A percentile compares a stretch with the other conserved stretches of the same genome.
Conservation (phyloP, 331 rosid species). For the Telfairia occidentalis region DNA sequence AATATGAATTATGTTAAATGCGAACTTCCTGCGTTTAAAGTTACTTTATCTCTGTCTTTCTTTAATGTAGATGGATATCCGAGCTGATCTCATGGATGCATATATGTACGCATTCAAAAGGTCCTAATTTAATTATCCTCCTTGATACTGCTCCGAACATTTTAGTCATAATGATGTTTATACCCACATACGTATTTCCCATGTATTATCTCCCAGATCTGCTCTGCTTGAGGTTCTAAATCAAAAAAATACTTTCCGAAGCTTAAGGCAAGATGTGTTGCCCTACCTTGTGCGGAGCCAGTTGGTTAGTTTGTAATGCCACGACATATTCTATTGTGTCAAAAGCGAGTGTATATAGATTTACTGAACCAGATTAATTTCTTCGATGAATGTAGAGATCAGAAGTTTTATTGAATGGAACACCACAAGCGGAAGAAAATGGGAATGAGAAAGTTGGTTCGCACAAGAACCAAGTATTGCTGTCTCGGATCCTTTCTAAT, state of each 20-base stretch:
- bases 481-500: slow-evolving; percentile 65
- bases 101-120: slow-evolving; percentile 91
- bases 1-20: not conserved
- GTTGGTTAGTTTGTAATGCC: slow-evolving; percentile 60
- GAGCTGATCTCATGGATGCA: slow-evolving; percentile 96
- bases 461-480: slow-evolving; percentile 46
- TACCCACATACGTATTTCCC: slow-evolving; percentile 13
- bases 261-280: slow-evolving; percentile 76
- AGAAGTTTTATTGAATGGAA: slow-evolving; percentile 49
- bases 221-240: slow-evolving; percentile 72
- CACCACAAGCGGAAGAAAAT: slow-evolving; percentile 65
- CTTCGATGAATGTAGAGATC: slow-evolving; percentile 49
- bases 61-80: slow-evolving; percentile 70
- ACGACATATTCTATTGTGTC: slow-evolving; percentile 14
- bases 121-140: slow-evolving; percentile 24
- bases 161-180: slow-evolving; percentile 8
- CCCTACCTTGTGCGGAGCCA: slow-evolving; percentile 95
- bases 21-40: not conserved
- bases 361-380: slow-evolving; percentile 30
- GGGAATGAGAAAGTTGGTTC: slow-evolving; percentile 52
- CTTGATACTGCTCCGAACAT: not conserved
- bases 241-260: slow-evolving; percentile 54
- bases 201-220: slow-evolving; percentile 45
- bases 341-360: slow-evolving; percentile 8
- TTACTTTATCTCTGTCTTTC: slow-evolving; percentile 1